Evolutionary conservation across 2,329 filamentous ascomycete species (phyloP), one percentile per base, ranked within the genome.

Genomic region (Monosporascus cannonballus): DNA sequence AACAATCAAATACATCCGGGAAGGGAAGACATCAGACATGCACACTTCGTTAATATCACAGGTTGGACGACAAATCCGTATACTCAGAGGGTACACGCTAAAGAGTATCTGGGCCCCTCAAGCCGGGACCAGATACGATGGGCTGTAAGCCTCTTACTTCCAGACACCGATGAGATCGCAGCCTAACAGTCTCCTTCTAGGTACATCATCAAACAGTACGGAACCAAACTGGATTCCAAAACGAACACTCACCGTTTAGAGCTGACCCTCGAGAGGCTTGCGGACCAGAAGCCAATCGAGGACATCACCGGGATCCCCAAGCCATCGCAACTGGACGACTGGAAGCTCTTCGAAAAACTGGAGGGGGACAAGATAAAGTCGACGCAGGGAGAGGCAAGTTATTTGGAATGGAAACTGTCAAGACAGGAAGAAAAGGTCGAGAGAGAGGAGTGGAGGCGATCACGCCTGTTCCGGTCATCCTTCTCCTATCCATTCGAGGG

Each of bases 271-370:
- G 72, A 80, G 56, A 72, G 76, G 22, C 67, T 72, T 7, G 48
- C 64, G 0, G 68, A 66, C 11, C 77, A 81, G 57, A 67, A 52
- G 2, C 57, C 74, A 2, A 66, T 80, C 54, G 63, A 73, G 7
- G 67, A 74, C 6, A 57, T 82, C 8, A 56, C 64, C n/a, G 52
- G 58, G n/a, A 69, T 80, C 14, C 80, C 80, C 0, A 70, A 63
- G 11, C 79, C 80, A 2, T 80, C 78, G 2, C 76, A 83, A 61
- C 57, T 80, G 6, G 81, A 84, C 54, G 79, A 84, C 53, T 84
- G 77, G 79, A 54, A 67, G 2, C 59, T 80, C 8, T 82, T 76
- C 62, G 69, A 78, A 57, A 74, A 73, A 56, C 61, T 73, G 30
- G 71, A 79, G 61, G 71, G 67, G 11, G 72, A 73, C 49, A 69